Conservation (phyloP, 106 monocot species). For the Cymbidium sinense region DNA sequence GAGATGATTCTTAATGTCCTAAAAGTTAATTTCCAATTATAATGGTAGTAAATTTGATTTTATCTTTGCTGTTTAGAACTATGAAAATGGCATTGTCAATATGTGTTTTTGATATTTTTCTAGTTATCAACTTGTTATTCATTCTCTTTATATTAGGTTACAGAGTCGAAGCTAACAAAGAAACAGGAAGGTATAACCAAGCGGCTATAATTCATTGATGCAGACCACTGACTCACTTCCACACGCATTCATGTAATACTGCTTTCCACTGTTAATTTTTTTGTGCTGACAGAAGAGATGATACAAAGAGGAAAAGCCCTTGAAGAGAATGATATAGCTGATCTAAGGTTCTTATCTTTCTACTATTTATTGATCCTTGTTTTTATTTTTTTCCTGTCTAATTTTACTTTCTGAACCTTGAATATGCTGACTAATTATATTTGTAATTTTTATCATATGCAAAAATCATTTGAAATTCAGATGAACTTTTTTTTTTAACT, state of each 20-base stretch:
- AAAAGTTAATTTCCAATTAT: not conserved
- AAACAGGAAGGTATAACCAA: slow-evolving; percentile 64
- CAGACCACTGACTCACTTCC: not conserved
- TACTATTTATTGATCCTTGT: slow-evolving; percentile 4
- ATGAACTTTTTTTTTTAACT: not conserved
- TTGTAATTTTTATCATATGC: not conserved
- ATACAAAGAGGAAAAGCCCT: slow-evolving; percentile 52
- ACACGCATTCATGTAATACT: not conserved
- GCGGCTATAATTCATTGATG: not conserved
- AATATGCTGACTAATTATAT: not conserved
- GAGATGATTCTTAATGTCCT: not conserved
- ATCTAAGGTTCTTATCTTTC: slow-evolving; percentile 36
- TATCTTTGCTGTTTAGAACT: not conserved
- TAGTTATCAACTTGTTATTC: not conserved
- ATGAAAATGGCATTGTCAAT: not conserved
- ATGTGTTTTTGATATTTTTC: not conserved
- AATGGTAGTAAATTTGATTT: not conserved
- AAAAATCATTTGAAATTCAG: not conserved
- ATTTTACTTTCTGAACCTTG: not conserved
- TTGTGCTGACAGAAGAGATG: slow-evolving; percentile 56
- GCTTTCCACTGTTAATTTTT: not conserved
- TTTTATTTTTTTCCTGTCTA: not conserved
- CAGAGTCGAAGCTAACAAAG: slow-evolving; percentile 70
- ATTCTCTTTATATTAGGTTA: slow-evolving; percentile 32
- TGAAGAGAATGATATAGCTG: slow-evolving; percentile 66